Conservation (phyloP, 2,329 filamentous ascomycete species). For the Fusarium xylarioides region DNA sequence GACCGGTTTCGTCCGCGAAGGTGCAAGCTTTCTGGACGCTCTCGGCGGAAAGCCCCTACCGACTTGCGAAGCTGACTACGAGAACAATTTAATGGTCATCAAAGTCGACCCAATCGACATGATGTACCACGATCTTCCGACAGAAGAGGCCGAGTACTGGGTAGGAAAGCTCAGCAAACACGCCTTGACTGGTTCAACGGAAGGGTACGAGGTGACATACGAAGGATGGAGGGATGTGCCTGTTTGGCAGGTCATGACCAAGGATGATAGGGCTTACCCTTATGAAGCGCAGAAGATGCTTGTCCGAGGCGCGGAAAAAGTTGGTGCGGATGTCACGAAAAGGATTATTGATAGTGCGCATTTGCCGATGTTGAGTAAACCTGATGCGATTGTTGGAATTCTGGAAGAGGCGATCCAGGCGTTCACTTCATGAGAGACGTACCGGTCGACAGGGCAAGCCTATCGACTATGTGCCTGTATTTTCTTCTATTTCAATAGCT, state of each 20-base stretch:
- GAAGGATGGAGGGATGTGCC: conserved; percentile 59
- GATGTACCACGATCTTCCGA: conserved; percentile 61
- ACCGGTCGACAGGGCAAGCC: not conserved
- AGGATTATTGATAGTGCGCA: conserved; percentile 57
- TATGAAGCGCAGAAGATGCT: conserved; percentile 50
- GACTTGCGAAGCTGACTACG: conserved; percentile 50
- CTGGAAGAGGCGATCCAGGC: conserved; percentile 42
- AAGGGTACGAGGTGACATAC: conserved; percentile 55
- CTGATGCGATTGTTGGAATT: conserved; percentile 50
- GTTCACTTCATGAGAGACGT: conserved; percentile 4
- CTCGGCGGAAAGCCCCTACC: conserved; percentile 55
- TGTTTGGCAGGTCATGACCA: conserved; percentile 56
- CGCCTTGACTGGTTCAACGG: conserved; percentile 54
- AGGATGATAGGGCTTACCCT: conserved; percentile 53
- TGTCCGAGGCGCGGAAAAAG: conserved; percentile 50
- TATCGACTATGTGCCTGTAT: not conserved
- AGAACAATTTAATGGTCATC: conserved; percentile 54
- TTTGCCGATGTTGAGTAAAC: conserved; percentile 59
- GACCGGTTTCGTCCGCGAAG: conserved; percentile 53
- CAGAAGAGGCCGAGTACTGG: conserved; percentile 55
- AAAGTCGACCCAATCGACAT: conserved; percentile 50
- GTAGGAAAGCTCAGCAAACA: conserved; percentile 52
- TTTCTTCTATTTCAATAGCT: too few species aligned
- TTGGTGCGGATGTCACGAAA: conserved; percentile 49
- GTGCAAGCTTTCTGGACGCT: conserved; percentile 52